Evolutionary conservation across 306 rosid species (phyloP).

Genomic region (Calophaca sinica): DNA sequence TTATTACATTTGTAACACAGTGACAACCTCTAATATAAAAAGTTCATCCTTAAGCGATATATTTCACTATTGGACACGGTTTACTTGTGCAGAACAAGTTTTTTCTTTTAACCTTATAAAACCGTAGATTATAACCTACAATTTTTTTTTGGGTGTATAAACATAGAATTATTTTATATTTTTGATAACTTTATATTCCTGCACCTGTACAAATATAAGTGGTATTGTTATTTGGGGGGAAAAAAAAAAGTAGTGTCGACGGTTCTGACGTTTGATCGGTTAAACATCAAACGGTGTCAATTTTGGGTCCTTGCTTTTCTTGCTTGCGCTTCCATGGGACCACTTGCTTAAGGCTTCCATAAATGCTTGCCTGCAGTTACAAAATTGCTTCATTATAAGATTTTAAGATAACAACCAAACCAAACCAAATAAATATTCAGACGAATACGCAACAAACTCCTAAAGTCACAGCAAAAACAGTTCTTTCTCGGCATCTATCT

Average conservation of each 20-base stretch:
- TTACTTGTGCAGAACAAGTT: too few relatives aligned
- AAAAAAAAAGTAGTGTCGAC: neutral
- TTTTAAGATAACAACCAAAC: constrained; percentile 11
- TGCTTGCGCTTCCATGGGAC: constrained; percentile 74
- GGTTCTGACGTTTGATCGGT: neutral
- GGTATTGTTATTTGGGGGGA: neutral
- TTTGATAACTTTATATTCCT: neutral
- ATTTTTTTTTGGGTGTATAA: too few relatives aligned
- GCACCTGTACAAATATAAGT: constrained; percentile 7
- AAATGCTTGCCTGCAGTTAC: constrained; percentile 65
- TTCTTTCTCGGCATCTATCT: constrained; percentile 13
- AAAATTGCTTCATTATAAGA: constrained; percentile 16
- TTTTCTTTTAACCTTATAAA: too few relatives aligned
- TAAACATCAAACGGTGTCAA: constrained; percentile 14
- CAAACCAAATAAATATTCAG: constrained; percentile 21
- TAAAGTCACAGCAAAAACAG: constrained; percentile 10
- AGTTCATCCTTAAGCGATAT: too few relatives aligned
- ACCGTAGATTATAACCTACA: too few relatives aligned
- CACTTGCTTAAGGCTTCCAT: constrained; percentile 72
- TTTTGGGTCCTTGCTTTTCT: constrained; percentile 44
- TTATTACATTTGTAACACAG: too few relatives aligned
- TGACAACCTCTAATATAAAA: too few relatives aligned
- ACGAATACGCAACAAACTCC: neutral
- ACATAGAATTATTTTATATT: neutral
- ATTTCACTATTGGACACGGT: too few relatives aligned